A percentile compares a stretch with the other conserved stretches of the same genome.
These are phyloP conservation scores for Straminergon stramineum DNA, from an alignment of 225 moss, liverwort and hornwort genomes.

Conservation along the genomic window DNA sequence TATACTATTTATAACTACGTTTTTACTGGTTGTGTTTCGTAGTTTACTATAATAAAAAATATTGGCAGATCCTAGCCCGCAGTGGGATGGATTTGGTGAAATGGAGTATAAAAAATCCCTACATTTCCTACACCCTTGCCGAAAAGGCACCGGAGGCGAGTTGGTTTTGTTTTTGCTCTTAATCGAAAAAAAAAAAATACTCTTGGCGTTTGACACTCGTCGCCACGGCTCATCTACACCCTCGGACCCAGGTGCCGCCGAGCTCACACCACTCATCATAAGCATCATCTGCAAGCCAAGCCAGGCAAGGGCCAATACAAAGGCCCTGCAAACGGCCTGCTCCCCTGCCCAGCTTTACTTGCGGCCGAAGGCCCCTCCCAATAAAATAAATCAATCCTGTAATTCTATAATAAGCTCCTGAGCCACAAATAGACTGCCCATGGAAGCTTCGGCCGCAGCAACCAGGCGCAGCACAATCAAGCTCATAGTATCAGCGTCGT, in stretches of 20 bases:
- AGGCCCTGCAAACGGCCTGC: background rate
- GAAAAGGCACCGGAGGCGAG: background rate
- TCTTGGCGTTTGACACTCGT: background rate
- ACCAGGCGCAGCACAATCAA: background rate
- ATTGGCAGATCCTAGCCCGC: background rate
- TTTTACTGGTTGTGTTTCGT: background rate
- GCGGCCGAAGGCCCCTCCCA: background rate
- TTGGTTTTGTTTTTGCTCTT: background rate
- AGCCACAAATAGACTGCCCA: too few relatives aligned
- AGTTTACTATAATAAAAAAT: fast-evolving
- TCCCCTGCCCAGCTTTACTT: background rate
- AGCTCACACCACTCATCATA: background rate
- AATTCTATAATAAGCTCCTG: background rate
- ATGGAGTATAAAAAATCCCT: background rate
- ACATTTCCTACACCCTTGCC: background rate
- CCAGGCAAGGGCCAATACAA: background rate
- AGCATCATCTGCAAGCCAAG: background rate
- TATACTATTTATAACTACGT: background rate
- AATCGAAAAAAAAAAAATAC: fast-evolving
- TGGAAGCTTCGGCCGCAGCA: background rate
- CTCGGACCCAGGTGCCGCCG: background rate
- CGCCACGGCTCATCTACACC: background rate
- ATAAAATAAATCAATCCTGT: background rate
- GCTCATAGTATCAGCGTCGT: background rate
- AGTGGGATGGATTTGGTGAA: background rate